Evolutionary conservation across 495 filamentous ascomycete genomes (phyloP).

Genomic region (Jackrogersella multiformis): DNA sequence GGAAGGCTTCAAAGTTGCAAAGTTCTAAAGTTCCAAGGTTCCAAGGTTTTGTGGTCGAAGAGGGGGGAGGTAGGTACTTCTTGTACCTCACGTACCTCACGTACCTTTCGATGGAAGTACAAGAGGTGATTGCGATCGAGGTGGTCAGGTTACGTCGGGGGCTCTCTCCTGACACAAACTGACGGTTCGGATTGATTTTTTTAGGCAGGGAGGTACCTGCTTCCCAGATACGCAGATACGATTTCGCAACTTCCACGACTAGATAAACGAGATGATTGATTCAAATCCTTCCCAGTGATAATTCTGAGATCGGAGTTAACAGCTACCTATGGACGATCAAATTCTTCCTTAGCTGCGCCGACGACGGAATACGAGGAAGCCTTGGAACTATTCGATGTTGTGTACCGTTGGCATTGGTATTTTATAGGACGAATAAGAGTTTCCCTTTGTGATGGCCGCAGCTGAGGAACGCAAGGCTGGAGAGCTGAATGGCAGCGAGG

Average conservation of each 20-base stretch:
- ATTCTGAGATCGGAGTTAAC: no score
- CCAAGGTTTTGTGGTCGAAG: not conserved
- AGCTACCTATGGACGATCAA: no score
- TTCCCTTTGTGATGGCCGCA: conserved; percentile 12
- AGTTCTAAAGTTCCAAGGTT: not conserved
- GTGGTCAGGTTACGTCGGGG: no score
- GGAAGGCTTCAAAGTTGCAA: not conserved
- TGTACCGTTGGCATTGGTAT: conserved; percentile 33
- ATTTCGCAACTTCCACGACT: not conserved
- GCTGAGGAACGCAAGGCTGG: conserved; percentile 32
- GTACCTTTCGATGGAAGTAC: not conserved
- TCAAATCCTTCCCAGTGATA: not conserved
- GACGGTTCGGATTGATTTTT: conserved; percentile 7
- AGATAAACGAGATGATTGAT: not conserved
- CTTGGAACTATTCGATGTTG: conserved; percentile 35
- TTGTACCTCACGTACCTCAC: conserved; percentile 3
- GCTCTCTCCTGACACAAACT: conserved; percentile 6
- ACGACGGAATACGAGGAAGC: conserved; percentile 35
- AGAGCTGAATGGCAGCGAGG: conserved; percentile 31
- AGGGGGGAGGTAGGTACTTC: conserved; percentile 4
- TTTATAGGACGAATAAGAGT: conserved; percentile 14
- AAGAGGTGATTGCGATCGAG: conserved; percentile 20
- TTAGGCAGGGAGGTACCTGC: conserved; percentile 3
- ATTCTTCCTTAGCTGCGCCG: not conserved
- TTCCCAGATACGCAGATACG: not conserved